Evolutionary conservation across 176 grass and related monocot genomes (phyloP).

Genomic region (Eleusine coracana): DNA sequence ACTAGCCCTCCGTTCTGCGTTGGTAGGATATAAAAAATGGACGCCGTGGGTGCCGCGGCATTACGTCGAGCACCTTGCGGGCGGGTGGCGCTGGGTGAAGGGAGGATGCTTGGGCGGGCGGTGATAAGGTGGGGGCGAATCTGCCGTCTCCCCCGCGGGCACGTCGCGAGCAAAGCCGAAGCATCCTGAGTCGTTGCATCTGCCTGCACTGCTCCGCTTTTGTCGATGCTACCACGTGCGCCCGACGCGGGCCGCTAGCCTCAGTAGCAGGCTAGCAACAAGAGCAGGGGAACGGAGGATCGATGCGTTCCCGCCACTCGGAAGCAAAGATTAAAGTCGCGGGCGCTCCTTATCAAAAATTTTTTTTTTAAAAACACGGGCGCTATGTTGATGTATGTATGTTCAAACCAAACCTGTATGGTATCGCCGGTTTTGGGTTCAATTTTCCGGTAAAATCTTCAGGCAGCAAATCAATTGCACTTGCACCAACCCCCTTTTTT

Average conservation of each 20-base stretch:
- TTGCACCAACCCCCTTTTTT: too few species aligned
- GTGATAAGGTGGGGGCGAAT: conserved; percentile 41
- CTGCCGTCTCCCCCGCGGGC: conserved; percentile 34
- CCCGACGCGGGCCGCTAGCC: neutral
- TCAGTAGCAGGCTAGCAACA: neutral
- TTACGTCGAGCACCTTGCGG: conserved; percentile 33
- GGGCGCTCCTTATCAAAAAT: too few species aligned
- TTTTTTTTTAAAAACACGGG: too few species aligned
- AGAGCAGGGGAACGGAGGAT: neutral
- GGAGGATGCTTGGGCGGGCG: conserved; percentile 13
- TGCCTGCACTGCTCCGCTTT: neutral
- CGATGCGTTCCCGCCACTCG: conserved; percentile 2
- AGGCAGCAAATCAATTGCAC: too few species aligned
- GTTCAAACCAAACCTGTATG: too few species aligned
- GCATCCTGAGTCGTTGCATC: conserved; percentile 28
- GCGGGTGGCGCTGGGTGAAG: neutral
- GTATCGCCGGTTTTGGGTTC: too few species aligned
- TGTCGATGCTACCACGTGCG: neutral
- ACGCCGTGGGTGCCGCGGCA: neutral
- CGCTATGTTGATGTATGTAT: too few species aligned
- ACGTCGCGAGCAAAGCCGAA: conserved; percentile 22
- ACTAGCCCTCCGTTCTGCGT: conserved; percentile 1
- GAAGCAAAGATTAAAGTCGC: too few species aligned
- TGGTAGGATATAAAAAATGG: conserved; percentile 43
- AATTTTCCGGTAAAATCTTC: too few species aligned